A percentile compares a stretch with the other conserved stretches of the same genome.
Conservation (phyloP, 2,329 filamentous ascomycete species). For the Endocalyx cinctus region DNA sequence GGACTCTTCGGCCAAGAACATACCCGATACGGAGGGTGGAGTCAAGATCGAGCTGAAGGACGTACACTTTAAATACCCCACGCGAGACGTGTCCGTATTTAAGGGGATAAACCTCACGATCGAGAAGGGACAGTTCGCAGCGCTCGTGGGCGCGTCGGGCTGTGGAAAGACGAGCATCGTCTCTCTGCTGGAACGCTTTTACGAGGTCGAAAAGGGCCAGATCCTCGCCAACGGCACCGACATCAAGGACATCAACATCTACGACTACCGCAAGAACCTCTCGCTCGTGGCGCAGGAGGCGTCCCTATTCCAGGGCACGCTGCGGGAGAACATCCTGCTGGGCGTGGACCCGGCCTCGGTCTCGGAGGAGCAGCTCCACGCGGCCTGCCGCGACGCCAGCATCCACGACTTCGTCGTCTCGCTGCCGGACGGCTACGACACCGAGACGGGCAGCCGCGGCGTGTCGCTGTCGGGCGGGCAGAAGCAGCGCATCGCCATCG, state of each 20-base stretch:
- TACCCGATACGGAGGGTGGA: conserved; percentile 43
- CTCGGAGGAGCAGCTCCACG: conserved; percentile 46
- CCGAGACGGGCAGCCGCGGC: conserved; percentile 62
- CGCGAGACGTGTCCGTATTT: conserved; percentile 53
- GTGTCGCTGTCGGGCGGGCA: conserved; percentile 67
- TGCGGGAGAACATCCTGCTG: conserved; percentile 63
- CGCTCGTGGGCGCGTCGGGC: conserved; percentile 65
- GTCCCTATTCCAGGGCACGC: conserved; percentile 60
- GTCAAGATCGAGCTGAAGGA: conserved; percentile 53
- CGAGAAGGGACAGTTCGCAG: conserved; percentile 64
- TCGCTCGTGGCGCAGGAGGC: conserved; percentile 73
- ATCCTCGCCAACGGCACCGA: conserved; percentile 61
- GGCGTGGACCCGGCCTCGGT: conserved; percentile 54
- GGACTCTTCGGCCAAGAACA: conserved; percentile 26
- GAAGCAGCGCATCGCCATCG: conserved; percentile 66
- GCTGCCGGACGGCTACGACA: conserved; percentile 64
- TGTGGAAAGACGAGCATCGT: conserved; percentile 73
- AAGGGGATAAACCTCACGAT: conserved; percentile 59
- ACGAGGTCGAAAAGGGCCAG: conserved; percentile 59
- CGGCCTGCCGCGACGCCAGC: conserved; percentile 56
- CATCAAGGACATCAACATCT: conserved; percentile 54
- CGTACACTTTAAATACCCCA: conserved; percentile 58
- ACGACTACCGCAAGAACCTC: conserved; percentile 58
- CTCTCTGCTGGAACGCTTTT: conserved; percentile 63
- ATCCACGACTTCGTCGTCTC: conserved; percentile 68